Evolutionary conservation across 2,329 filamentous ascomycete genomes (phyloP).

Genomic region (Calonectria pseudoreteaudii): DNA sequence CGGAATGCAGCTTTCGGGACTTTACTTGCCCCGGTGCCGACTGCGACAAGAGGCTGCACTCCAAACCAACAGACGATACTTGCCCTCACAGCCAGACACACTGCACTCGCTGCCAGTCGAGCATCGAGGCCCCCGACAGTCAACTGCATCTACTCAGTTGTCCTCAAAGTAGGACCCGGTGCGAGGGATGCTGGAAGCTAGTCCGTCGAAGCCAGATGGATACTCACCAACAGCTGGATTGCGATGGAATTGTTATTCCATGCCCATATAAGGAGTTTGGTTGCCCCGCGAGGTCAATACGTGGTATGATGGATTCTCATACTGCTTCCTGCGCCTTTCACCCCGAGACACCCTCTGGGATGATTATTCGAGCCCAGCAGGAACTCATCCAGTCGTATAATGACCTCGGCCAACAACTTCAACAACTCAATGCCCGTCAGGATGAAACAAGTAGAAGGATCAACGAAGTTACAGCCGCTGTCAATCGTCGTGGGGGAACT

Average conservation of each 20-base stretch:
- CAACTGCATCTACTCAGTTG: slow-evolving; percentile 56
- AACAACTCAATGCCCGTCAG: slow-evolving; percentile 49
- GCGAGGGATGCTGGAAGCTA: slow-evolving; percentile 60
- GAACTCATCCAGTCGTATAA: slow-evolving; percentile 58
- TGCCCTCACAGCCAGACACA: slow-evolving; percentile 66
- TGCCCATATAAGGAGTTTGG: slow-evolving; percentile 57
- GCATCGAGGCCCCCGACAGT: slow-evolving; percentile 58
- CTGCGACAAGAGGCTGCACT: slow-evolving; percentile 64
- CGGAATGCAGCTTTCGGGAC: slow-evolving; percentile 67
- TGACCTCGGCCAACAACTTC: slow-evolving; percentile 50
- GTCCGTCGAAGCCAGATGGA: slow-evolving; percentile 59
- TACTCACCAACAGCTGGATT: slow-evolving; percentile 60
- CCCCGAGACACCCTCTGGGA: slow-evolving; percentile 60
- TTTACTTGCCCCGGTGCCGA: slow-evolving; percentile 66
- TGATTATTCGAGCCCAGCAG: slow-evolving; percentile 62
- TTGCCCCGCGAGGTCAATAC: slow-evolving; percentile 49
- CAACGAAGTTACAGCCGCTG: slow-evolving; percentile 56
- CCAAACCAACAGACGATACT: slow-evolving; percentile 61
- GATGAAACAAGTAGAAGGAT: slow-evolving; percentile 49
- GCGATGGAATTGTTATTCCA: slow-evolving; percentile 62
- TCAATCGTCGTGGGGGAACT: slow-evolving; percentile 46
- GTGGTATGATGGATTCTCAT: slow-evolving; percentile 58
- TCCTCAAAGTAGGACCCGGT: slow-evolving; percentile 59
- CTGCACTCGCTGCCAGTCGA: slow-evolving; percentile 67
- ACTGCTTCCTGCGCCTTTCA: slow-evolving; percentile 63